These are phyloP conservation scores for Phylloporus sp. DNA, from an alignment of 768 basidiomycete species.

Conservation along the genomic window DNA sequence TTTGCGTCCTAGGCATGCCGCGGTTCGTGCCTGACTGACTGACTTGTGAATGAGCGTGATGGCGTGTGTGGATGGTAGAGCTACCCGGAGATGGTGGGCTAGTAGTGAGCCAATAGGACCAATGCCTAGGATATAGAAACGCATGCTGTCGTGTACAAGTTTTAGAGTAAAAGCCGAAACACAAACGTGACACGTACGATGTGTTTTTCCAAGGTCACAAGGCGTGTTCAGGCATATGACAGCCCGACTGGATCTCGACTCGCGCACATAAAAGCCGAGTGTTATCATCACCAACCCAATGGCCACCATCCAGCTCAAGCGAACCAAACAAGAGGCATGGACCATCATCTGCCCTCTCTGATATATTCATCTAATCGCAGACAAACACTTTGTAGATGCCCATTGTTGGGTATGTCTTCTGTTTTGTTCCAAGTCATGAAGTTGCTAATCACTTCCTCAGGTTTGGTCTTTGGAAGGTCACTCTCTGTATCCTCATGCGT, in stretches of 20 bases:
- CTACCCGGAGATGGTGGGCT: constrained; percentile 70
- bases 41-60: constrained; percentile 71
- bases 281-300: constrained; percentile 33
- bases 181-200: not conserved
- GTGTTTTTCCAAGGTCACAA: constrained; percentile 3
- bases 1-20: constrained; percentile 31
- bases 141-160: constrained; percentile 29
- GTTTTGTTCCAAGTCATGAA: not conserved
- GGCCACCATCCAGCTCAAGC: constrained; percentile 51
- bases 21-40: constrained; percentile 34
- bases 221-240: not conserved
- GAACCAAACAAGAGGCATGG: constrained; percentile 56
- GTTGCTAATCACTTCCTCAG: constrained; percentile 32
- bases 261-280: constrained; percentile 4
- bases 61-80: constrained; percentile 46
- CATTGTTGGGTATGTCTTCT: constrained; percentile 51
- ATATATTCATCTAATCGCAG: not conserved
- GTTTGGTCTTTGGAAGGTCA: constrained; percentile 70
- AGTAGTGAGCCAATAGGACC: constrained; percentile 83
- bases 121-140: constrained; percentile 72
- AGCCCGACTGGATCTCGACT: constrained; percentile 9
- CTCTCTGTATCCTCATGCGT: constrained; percentile 5
- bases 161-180: not conserved
- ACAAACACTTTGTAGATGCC: constrained; percentile 50
- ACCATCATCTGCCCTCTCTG: not conserved